These are phyloP conservation scores for Clarireedia sp. DNA, from an alignment of 2,329 filamentous ascomycete genomes.

Conservation along the genomic window DNA sequence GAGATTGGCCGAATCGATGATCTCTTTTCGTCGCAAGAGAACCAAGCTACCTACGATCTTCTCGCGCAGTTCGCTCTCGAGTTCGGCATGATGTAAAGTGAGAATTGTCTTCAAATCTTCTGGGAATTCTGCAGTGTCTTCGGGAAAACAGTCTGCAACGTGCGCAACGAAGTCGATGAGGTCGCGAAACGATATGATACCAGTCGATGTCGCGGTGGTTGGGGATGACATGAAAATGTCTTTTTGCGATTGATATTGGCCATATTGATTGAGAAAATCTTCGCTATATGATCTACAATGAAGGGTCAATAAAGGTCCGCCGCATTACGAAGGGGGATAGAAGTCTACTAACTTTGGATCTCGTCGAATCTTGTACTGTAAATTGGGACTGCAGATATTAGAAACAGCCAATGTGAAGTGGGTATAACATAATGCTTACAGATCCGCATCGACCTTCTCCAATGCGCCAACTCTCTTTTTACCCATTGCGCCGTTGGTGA, in stretches of 20 bases:
- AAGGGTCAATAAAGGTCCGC: constrained; percentile 7
- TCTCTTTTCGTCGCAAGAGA: constrained; percentile 80
- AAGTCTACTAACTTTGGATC: constrained; percentile 60
- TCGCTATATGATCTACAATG: constrained; percentile 68
- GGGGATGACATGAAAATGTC: constrained; percentile 88
- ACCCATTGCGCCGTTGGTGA: constrained; percentile 47
- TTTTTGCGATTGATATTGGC: constrained; percentile 83
- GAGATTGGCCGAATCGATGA: constrained; percentile 76
- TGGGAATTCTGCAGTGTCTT: constrained; percentile 68
- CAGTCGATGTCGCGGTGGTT: constrained; percentile 65
- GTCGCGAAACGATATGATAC: constrained; percentile 78
- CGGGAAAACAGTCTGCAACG: constrained; percentile 86
- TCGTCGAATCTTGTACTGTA: constrained; percentile 85
- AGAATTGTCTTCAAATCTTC: constrained; percentile 76
- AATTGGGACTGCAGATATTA: constrained; percentile 52
- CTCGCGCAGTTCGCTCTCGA: constrained; percentile 80
- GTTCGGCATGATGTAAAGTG: constrained; percentile 68
- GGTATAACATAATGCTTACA: constrained; percentile 40
- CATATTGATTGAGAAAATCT: constrained; percentile 81
- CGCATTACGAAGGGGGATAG: background rate
- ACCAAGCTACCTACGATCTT: constrained; percentile 91
- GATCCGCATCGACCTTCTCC: constrained; percentile 89
- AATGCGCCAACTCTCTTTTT: constrained; percentile 87
- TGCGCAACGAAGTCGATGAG: constrained; percentile 91
- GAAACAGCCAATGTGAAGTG: too few species aligned